Percentiles rank a stretch among this genome's conserved stretches.
These are phyloP conservation scores for Emmonsiellopsis sp. DNA, from an alignment of 2,329 filamentous ascomycete genomes.

Conservation along the genomic window DNA sequence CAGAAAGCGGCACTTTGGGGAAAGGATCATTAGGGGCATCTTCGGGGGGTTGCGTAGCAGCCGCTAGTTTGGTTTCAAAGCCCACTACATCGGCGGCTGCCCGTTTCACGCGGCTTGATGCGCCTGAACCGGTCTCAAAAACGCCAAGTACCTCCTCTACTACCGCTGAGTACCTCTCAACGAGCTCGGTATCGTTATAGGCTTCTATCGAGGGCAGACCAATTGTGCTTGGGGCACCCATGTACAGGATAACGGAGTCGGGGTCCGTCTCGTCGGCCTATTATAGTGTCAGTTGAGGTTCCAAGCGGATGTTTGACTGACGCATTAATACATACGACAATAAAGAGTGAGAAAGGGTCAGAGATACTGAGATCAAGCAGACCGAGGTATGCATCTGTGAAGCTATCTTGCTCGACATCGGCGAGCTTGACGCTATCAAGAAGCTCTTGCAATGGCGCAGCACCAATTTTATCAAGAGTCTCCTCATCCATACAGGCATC, in stretches of 20 bases:
- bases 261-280: conserved; percentile 46
- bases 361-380: conserved; percentile 28
- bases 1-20: conserved; percentile 37
- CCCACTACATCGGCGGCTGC: conserved; percentile 32
- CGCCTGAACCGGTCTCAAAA: conserved; percentile 29
- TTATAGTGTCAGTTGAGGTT: background rate
- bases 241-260: conserved; percentile 42
- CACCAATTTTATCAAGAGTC: conserved; percentile 45
- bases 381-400: conserved; percentile 28
- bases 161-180: conserved; percentile 42
- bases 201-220: conserved; percentile 55
- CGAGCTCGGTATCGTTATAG: conserved; percentile 46
- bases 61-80: conserved; percentile 52
- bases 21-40: too few relatives aligned
- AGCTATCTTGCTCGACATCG: conserved; percentile 14
- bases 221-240: conserved; percentile 36
- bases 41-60: conserved; percentile 20
- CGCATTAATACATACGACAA: background rate
- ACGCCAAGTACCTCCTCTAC: conserved; percentile 33
- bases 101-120: conserved; percentile 7
- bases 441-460: conserved; percentile 47
- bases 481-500: conserved; percentile 57
- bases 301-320: background rate
- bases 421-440: conserved; percentile 42
- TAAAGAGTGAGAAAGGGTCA: conserved; percentile 21